Conservation (phyloP, 768 basidiomycete genomes). For the Ramaria sp. region DNA sequence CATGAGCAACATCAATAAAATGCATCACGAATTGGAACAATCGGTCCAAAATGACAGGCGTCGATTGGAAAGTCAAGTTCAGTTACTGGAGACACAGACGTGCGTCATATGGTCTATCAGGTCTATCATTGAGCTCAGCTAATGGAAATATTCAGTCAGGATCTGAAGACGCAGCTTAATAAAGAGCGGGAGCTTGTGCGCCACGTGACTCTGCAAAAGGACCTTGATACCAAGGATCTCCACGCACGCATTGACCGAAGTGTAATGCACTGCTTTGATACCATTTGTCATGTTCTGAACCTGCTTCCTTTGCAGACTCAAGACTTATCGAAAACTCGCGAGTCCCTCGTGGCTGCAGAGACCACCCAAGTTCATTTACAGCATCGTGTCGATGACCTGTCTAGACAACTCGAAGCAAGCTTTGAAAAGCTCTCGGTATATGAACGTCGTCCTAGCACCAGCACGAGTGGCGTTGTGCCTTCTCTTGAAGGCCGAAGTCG, state of each 20-base stretch:
- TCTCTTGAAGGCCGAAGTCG: constrained; percentile 40
- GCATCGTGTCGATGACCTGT: constrained; percentile 53
- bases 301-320: constrained; percentile 29
- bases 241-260: constrained; percentile 60
- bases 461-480: constrained; percentile 18
- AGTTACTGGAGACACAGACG: constrained; percentile 71
- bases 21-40: constrained; percentile 80
- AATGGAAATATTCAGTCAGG: constrained; percentile 41
- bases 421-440: constrained; percentile 83
- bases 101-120: constrained; percentile 29
- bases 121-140: neutral
- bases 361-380: constrained; percentile 73
- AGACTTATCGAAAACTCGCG: constrained; percentile 59
- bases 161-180: constrained; percentile 53
- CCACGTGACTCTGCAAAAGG: constrained; percentile 69
- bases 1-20: constrained; percentile 81
- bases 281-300: neutral
- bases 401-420: constrained; percentile 56
- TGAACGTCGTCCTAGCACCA: constrained; percentile 45
- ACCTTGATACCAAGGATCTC: constrained; percentile 67
- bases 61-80: constrained; percentile 69
- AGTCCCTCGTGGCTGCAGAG: constrained; percentile 58
- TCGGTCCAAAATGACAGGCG: constrained; percentile 75
- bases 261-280: constrained; percentile 29
- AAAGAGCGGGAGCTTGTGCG: constrained; percentile 68